These are phyloP conservation scores for Eleusine coracana DNA, from an alignment of 176 grass and related monocot genomes.

Conservation along the genomic window DNA sequence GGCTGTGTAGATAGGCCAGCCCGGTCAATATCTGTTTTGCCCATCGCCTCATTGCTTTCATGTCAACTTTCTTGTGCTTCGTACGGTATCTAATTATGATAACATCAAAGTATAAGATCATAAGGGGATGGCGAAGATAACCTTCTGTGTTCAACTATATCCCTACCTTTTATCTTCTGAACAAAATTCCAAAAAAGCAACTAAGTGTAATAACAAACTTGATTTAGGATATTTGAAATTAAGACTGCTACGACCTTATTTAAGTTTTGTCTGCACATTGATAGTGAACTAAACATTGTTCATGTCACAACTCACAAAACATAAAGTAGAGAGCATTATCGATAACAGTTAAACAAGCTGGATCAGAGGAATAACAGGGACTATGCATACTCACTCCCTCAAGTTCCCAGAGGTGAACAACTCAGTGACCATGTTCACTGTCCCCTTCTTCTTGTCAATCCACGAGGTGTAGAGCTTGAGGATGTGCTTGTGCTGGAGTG, in stretches of 20 bases:
- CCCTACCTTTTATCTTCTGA: background rate
- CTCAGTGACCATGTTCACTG: conserved; percentile 60
- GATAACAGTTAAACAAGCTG: background rate
- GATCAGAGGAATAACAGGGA: background rate
- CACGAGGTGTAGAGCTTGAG: conserved; percentile 50
- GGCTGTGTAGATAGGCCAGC: conserved; percentile 51
- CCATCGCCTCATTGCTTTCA: conserved; percentile 54
- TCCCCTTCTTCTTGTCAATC: conserved; percentile 51
- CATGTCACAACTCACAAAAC: background rate
- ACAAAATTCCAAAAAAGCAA: background rate
- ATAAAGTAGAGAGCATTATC: background rate
- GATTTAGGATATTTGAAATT: background rate
- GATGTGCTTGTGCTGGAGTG: conserved; percentile 53
- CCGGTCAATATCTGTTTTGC: conserved; percentile 53
- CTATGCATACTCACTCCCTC: conserved; percentile 36
- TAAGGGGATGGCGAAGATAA: background rate
- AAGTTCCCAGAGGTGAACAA: conserved; percentile 62
- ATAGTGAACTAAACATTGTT: background rate
- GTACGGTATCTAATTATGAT: conserved; percentile 38
- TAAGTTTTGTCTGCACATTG: background rate
- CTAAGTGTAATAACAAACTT: background rate
- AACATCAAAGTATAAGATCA: background rate
- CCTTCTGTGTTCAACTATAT: background rate
- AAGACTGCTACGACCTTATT: background rate
- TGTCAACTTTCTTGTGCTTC: conserved; percentile 56